These are phyloP conservation scores for Groenewaldozyma sp. DNA, from an alignment of 1,139 yeast genomes.

Conservation along the genomic window DNA sequence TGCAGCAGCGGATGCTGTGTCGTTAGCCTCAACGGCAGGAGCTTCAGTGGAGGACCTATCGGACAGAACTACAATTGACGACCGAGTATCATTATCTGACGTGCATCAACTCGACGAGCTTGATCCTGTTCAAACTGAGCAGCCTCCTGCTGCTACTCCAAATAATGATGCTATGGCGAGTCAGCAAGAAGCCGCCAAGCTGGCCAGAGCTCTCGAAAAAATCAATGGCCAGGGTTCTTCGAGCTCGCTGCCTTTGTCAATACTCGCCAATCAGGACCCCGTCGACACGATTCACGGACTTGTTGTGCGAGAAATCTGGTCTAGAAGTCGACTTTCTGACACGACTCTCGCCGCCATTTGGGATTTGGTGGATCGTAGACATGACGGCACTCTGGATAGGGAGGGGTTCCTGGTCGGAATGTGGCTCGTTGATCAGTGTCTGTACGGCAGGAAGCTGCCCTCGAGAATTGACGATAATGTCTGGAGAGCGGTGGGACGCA, in stretches of 20 bases:
- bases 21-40: slow-evolving; percentile 8
- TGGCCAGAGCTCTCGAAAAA: slow-evolving; percentile 3
- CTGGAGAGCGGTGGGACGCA: slow-evolving; percentile 34
- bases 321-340: slow-evolving; percentile 58
- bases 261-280: slow-evolving; percentile 28
- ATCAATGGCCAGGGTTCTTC: slow-evolving; percentile 3
- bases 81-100: background rate
- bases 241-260: slow-evolving; percentile 8
- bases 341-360: slow-evolving; percentile 62
- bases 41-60: background rate
- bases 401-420: slow-evolving; percentile 84
- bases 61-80: background rate
- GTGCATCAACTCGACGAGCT: too few species aligned
- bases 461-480: slow-evolving; percentile 35
- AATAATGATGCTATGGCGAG: slow-evolving; percentile 8
- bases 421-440: slow-evolving; percentile 93
- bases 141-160: slow-evolving; percentile 1
- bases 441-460: slow-evolving; percentile 90
- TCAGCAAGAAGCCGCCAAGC: slow-evolving; percentile 7
- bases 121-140: slow-evolving; percentile 8
- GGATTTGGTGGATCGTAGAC: slow-evolving; percentile 67
- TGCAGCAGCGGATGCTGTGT: slow-evolving; percentile 18
- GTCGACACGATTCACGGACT: slow-evolving; percentile 49
- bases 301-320: slow-evolving; percentile 75
- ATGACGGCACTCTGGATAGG: slow-evolving; percentile 69